A percentile compares a stretch with the other conserved stretches of the same genome.
Evolutionary conservation across 1,284 basidiomycete genomes (phyloP).

Genomic region (Nidula niveotomentosa): DNA sequence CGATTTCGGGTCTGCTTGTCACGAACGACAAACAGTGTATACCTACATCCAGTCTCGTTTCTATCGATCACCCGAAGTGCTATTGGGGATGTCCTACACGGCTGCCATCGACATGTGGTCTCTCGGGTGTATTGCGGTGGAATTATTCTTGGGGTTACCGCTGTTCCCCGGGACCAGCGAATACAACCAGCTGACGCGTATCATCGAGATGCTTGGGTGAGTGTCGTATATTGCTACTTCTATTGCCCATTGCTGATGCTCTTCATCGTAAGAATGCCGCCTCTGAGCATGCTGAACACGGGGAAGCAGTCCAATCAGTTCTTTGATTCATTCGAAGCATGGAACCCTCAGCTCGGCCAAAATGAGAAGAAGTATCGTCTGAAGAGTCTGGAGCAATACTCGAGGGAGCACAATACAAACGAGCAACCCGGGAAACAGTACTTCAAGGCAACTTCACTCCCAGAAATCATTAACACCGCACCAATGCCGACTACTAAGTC

Average conservation of each 20-base stretch:
- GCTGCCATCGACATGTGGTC: slow-evolving; percentile 97
- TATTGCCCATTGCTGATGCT: slow-evolving; percentile 5
- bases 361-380: slow-evolving; percentile 85
- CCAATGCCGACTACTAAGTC: slow-evolving; percentile 82
- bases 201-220: slow-evolving; percentile 98
- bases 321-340: slow-evolving; percentile 78
- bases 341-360: slow-evolving; percentile 66
- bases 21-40: slow-evolving; percentile 98
- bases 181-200: slow-evolving; percentile 96
- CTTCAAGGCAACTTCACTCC: slow-evolving; percentile 92
- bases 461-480: slow-evolving; percentile 95
- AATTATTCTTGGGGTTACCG: slow-evolving; percentile 95
- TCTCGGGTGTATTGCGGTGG: slow-evolving; percentile 94
- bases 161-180: slow-evolving; percentile 99
- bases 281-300: slow-evolving; percentile 91
- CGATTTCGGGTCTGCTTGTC: slow-evolving; percentile 98
- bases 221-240: slow-evolving; percentile 21
- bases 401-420: slow-evolving; percentile 90
- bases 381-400: slow-evolving; percentile 95
- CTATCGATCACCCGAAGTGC: slow-evolving; percentile 97
- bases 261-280: slow-evolving; percentile 65
- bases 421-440: slow-evolving; percentile 99
- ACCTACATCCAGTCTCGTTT: slow-evolving; percentile 99
- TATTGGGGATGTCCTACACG: slow-evolving; percentile 94
- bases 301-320: slow-evolving; percentile 97